Evolutionary conservation across 2,329 filamentous ascomycete species (phyloP), one percentile per base, ranked within the genome.

Genomic region (Microsporum ferrugineum): DNA sequence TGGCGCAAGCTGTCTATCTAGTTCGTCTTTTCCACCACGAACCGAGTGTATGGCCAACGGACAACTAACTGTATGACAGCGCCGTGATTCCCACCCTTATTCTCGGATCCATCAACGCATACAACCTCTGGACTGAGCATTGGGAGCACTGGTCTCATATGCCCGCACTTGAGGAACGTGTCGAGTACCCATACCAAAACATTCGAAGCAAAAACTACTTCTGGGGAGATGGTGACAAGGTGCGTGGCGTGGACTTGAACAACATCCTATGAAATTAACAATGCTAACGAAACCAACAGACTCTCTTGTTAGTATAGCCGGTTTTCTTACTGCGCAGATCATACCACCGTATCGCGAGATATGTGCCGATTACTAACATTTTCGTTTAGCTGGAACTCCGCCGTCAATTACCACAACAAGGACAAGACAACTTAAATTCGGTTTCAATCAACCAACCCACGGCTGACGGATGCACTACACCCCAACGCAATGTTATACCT

Each of bases 151-250:
- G 88, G 84, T 79, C 77, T 59, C 92, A 97, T 79, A 79, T 89
- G 76, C 84, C 88, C 63, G 88, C 94, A 67, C 81, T 92, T 68
- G 90, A 95, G 81, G 94, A 99, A 80, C 88, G 89, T 73, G 79
- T 83, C 71, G 89, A 97, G 81, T 99, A 97, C 79, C 80, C 91
- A 63, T 99, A 95, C 85, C 89, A 95, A 84, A 99, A 99, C 83
- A 88, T 99, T 77, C 88, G 94, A 75, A 84, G 84, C 76, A 96
- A 94, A 87, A 96, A 96, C 84, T 99, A 79, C 82, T 86, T 84
- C 72, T 99, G 88, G 88, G 91, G 92, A 68, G 82, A 97, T 73
- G 94, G 94, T 73, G 94, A 99, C 80, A 94, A 97, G 88, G 88
- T 90, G 67, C 71, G 81, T 72, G 55, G 67, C 71, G 81, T 72